phyloP scores from a whole-genome alignment of 352 stramenopile genomes.

The Phytopythium oedochilum region DNA sequence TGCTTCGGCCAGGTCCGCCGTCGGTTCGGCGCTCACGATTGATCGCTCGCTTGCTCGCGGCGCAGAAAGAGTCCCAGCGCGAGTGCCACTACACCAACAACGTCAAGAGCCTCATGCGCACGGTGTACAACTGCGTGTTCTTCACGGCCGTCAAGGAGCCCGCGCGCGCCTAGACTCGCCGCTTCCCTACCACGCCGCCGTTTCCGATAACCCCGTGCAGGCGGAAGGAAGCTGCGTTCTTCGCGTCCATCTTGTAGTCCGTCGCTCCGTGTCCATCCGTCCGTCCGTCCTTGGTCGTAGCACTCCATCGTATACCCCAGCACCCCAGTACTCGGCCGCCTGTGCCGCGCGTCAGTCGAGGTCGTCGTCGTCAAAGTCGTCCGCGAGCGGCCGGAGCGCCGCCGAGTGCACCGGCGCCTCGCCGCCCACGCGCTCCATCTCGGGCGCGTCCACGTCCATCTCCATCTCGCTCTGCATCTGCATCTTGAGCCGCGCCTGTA shows the following conservation, averaged over 20 bases:
- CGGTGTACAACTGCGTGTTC: slow-evolving; percentile 78
- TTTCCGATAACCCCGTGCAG: no score
- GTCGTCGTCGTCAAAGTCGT: slow-evolving; percentile 80
- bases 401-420: slow-evolving; percentile 56
- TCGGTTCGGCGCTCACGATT: not conserved
- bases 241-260: no score
- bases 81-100: slow-evolving; percentile 87
- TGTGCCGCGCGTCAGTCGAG: slow-evolving; percentile 30
- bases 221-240: no score
- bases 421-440: slow-evolving; percentile 56
- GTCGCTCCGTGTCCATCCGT: no score
- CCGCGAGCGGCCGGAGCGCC: slow-evolving; percentile 44
- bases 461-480: slow-evolving; percentile 72
- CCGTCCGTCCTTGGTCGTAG: no score
- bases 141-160: slow-evolving; percentile 84
- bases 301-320: no score
- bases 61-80: slow-evolving; percentile 69
- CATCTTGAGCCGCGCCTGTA: slow-evolving; percentile 68
- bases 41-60: not conserved
- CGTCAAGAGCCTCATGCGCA: slow-evolving; percentile 85
- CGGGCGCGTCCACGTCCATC: slow-evolving; percentile 53
- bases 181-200: no score
- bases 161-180: slow-evolving; percentile 23
- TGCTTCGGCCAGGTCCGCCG: no score
- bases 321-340: no score